These are phyloP conservation scores for Pogostemon cablin DNA, from an alignment of 257 asterid genomes.

Conservation along the genomic window DNA sequence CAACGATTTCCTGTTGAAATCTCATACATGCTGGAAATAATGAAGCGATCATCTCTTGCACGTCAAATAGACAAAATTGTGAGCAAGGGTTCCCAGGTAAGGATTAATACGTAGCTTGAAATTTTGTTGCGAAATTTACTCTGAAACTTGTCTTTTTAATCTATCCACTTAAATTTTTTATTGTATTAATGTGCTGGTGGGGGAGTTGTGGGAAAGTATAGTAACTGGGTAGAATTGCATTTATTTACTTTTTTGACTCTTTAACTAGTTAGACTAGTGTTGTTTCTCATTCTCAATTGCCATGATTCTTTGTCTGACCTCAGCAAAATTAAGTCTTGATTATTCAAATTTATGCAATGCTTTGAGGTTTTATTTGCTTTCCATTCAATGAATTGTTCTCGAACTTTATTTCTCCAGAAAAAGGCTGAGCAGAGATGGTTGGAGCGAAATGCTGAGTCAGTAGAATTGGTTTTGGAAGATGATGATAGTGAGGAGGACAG, in stretches of 20 bases:
- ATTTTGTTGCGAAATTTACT: not conserved
- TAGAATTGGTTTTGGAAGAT: constrained; percentile 79
- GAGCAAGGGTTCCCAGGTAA: constrained; percentile 86
- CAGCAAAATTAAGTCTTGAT: not conserved
- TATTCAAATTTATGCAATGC: not conserved
- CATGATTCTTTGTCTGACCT: constrained; percentile 1
- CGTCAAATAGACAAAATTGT: constrained; percentile 82
- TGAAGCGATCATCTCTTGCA: constrained; percentile 89
- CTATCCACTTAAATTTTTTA: not conserved
- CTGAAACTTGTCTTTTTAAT: not conserved
- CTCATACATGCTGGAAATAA: constrained; percentile 82
- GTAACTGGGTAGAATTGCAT: constrained; percentile 19
- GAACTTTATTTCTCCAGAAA: constrained; percentile 48
- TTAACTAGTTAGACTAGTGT: not conserved
- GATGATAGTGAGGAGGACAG: constrained; percentile 90
- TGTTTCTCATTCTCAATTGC: constrained; percentile 13
- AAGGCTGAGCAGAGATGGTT: constrained; percentile 88
- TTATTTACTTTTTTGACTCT: not conserved
- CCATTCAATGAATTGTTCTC: constrained; percentile 14
- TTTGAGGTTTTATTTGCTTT: constrained; percentile 18
- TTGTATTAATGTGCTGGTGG: not conserved
- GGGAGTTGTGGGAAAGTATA: constrained; percentile 14
- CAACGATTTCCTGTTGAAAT: constrained; percentile 80
- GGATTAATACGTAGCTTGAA: not conserved
- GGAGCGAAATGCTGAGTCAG: constrained; percentile 76